These are phyloP conservation scores for Sungouiozyma ichnusensis DNA, from an alignment of 805 yeast species.

Conservation along the genomic window DNA sequence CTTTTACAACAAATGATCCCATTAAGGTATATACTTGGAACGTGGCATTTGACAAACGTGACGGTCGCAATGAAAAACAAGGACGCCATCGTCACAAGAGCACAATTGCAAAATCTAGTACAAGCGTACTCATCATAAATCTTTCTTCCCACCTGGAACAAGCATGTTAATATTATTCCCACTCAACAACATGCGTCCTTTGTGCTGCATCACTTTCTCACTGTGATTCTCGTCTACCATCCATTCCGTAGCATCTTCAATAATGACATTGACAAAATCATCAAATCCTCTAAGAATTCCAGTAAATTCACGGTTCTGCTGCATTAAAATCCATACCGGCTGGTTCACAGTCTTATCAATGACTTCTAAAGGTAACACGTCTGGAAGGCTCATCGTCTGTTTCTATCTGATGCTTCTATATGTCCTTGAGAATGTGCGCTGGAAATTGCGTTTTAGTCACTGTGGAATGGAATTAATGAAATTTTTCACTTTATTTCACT, in stretches of 20 bases:
- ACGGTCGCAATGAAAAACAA: constrained; percentile 24
- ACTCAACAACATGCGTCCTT: constrained; percentile 54
- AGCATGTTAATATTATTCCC: constrained; percentile 68
- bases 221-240: constrained; percentile 21
- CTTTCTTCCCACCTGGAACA: constrained; percentile 39
- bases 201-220: constrained; percentile 34
- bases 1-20: constrained; percentile 10
- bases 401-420: neutral
- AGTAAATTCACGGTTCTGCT: constrained; percentile 62
- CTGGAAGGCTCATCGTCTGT: constrained; percentile 18
- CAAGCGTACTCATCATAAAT: constrained; percentile 4
- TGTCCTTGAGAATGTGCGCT: neutral
- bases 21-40: constrained; percentile 20
- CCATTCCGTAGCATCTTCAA: constrained; percentile 50
- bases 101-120: constrained; percentile 17
- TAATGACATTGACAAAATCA: constrained; percentile 85
- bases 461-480: constrained; percentile 1
- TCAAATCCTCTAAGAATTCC: constrained; percentile 90
- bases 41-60: constrained; percentile 27
- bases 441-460: neutral
- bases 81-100: constrained; percentile 20
- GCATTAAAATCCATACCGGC: constrained; percentile 61
- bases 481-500: neutral
- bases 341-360: constrained; percentile 83
- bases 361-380: constrained; percentile 61